Evolutionary conservation across 2,329 filamentous ascomycete species (phyloP), one percentile per base, ranked within the genome.

Genomic region (Epichloe gansuensis): DNA sequence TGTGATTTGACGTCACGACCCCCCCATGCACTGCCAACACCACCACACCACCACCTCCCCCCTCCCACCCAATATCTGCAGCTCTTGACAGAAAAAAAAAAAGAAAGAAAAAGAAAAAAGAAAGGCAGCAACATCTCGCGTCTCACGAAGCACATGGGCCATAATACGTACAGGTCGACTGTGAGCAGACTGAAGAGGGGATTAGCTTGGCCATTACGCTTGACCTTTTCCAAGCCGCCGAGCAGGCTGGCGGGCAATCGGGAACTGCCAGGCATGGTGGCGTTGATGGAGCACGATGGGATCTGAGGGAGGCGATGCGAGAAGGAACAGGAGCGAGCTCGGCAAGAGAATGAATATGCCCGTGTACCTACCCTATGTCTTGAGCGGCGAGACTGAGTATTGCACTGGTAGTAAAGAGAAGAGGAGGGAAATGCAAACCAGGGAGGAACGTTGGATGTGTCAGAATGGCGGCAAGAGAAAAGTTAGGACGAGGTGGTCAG

Each of bases 231-330:
- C 63, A 87, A 76, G 65, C 79, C 77, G 63, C 84, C 83, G 60
- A 83, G 77, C 66, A 88, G 71, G 71, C 82, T 86, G 57, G 84
- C 73, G 59, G 85, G 83, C 67, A 87, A 80, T 63, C 83, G 77
- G 59, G 83, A 85, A 55, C 78, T 81, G 63, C 82, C 83, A 56
- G 81, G 76, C 77, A 84, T 83, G 51, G 57, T 71, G 61, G 36
- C 41, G 49, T 43, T 40, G 47, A 25, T 36, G 38, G 12, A 39
- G 49, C 39, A 25, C 38, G 17, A 43, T 34, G 35, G 12, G 8
- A 23, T 34, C 34, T 11, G 46, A 23, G 46, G 17, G 15, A 47
- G 45, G 8, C 15, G 45, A 47, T 47, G 31, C 34, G 12, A 23
- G 31, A 7, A 7, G 9, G 41, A 15, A 21, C 41, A 5, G 21